Evolutionary conservation across 2,329 filamentous ascomycete species (phyloP).

Genomic region (Trichoderma simmonsii): DNA sequence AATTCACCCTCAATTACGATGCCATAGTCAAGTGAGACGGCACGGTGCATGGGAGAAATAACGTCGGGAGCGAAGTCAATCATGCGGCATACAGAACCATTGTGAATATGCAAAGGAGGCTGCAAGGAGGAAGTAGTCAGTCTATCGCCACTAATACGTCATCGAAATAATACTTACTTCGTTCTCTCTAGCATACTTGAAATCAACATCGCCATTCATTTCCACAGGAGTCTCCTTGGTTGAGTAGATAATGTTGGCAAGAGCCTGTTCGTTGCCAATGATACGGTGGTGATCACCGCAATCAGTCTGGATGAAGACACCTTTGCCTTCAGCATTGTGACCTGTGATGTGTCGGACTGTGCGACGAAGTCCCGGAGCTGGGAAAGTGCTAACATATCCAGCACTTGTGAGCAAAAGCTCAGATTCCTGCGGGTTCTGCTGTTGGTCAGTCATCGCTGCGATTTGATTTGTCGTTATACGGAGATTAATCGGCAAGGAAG

Average conservation of each 20-base stretch:
- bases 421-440: not conserved
- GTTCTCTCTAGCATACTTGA: constrained; percentile 21
- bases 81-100: constrained; percentile 44
- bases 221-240: constrained; percentile 27
- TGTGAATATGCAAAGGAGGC: constrained; percentile 9
- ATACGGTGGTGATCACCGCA: constrained; percentile 28
- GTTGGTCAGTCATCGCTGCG: not conserved
- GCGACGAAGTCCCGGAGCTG: constrained; percentile 19
- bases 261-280: constrained; percentile 25
- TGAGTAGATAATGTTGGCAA: constrained; percentile 32
- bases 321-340: constrained; percentile 24
- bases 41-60: constrained; percentile 47
- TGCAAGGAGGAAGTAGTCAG: not conserved
- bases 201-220: constrained; percentile 24
- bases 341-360: constrained; percentile 21
- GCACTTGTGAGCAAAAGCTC: not conserved
- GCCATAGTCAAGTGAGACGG: constrained; percentile 53
- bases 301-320: constrained; percentile 28
- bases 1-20: constrained; percentile 53
- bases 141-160: fast-evolving
- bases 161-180: not conserved
- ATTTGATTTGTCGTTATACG: too few relatives aligned
- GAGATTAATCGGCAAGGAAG: not conserved
- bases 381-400: constrained; percentile 15
- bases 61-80: constrained; percentile 47